phyloP scores from a whole-genome alignment of 495 filamentous ascomycete genomes.

The Aspergillus homomorphus region DNA sequence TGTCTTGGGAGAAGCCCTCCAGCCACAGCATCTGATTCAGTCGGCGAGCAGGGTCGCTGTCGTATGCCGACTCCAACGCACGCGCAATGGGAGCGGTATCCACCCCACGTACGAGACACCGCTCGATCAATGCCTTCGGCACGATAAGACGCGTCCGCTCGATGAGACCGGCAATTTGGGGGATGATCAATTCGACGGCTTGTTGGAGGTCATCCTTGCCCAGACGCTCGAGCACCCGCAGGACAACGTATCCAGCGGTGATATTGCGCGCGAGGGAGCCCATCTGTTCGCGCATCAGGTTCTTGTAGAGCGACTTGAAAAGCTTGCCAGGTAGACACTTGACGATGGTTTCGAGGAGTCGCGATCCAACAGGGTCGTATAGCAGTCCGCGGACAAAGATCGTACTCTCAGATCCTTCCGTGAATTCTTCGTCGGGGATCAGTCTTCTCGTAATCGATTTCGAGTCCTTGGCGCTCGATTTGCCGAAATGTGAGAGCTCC shows the following conservation, averaged over 20 bases:
- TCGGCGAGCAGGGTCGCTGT: conserved; percentile 50
- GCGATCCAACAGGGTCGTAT: conserved; percentile 85
- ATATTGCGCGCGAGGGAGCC: conserved; percentile 79
- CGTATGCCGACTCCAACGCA: conserved; percentile 57
- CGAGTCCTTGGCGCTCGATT: conserved; percentile 58
- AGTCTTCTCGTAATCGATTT: conserved; percentile 58
- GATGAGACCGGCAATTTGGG: conserved; percentile 66
- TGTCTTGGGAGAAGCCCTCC: conserved; percentile 33
- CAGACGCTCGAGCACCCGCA: conserved; percentile 74
- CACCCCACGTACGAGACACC: conserved; percentile 65
- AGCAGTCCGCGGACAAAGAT: conserved; percentile 79
- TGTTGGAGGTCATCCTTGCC: conserved; percentile 76
- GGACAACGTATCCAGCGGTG: conserved; percentile 80
- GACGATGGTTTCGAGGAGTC: conserved; percentile 82
- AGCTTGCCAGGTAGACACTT: conserved; percentile 75
- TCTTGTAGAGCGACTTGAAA: conserved; percentile 79
- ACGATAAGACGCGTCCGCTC: conserved; percentile 72
- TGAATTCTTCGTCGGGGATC: conserved; percentile 61
- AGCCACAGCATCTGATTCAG: conserved; percentile 58
- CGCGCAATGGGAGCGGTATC: conserved; percentile 59
- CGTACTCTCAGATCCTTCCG: conserved; percentile 55
- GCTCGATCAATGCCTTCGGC: conserved; percentile 76
- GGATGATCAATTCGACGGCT: conserved; percentile 63
- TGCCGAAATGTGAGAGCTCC: conserved; percentile 68
- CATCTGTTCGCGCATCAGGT: conserved; percentile 72